Evolutionary conservation across 2,329 filamentous ascomycete species (phyloP), one percentile per base, ranked within the genome.

Genomic region (Aspergillus nomiae): DNA sequence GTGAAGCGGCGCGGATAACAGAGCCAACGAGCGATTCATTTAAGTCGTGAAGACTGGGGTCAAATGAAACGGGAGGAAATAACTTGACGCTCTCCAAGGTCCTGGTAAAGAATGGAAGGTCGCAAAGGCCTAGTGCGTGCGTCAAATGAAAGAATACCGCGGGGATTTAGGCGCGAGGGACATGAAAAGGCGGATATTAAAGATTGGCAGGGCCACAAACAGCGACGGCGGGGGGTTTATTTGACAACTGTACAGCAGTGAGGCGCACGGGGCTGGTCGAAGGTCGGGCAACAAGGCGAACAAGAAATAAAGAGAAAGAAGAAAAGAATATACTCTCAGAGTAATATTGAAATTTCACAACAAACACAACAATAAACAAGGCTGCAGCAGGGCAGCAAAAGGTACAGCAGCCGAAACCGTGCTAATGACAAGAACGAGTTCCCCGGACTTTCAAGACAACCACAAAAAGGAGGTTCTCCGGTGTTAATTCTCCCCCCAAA

Each of bases 401-500:
- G 34, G 43, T 41, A 48, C 59, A 63, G 55, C 53, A 64, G 45
- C 50, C 61, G 59, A 59, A 62, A 57, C 61, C 60, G 56, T 64
- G 63, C 60, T 59, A 61, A 59, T 65, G 61, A 62, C 21, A 55
- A 58, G 51, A 60, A 67, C 61, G 65, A 68, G 66, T 68, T 73
- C 72, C 71, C 70, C 72, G 66, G 69, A 72, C 65, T 69, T 62
- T 63, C 63, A 60, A 65, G 63, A 70, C 67, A 64, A 55, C 60
- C 67, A 53, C 65, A 64, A 69, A 76, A 76, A 76, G 74, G 74
- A 74, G 72, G 69, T 74, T 36, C 63, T 65, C 57, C 55, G 62
- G 36, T 32, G 24, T 30, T 50, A 53, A n/a, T n/a, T 41, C 16
- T 16, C 50, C 59, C 65, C 64, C 60, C 12, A 73, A 73, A 73